Evolutionary conservation across 2,329 filamentous ascomycete genomes (phyloP), one percentile per base, ranked within the genome.

Genomic region (Aspergillus fijiensis): DNA sequence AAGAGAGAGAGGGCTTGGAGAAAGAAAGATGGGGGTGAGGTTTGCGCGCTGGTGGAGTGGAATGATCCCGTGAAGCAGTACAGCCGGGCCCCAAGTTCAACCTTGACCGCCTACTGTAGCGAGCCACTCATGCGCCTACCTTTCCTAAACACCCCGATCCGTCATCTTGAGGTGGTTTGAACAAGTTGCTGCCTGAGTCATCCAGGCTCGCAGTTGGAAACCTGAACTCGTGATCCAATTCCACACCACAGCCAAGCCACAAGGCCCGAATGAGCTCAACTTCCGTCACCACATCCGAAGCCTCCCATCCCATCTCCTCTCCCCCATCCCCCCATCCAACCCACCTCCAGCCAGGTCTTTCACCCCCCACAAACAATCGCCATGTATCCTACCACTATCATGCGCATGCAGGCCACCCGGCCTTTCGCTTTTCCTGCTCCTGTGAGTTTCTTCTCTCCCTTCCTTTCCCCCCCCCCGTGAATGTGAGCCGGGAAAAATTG

Each of bases 311-410:
- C 60, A 53, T 51, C 61, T 57, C 65, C 60, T 61, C 60, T 58
- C 55, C 56, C 60, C 57, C 3, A 23, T 23, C 58, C 67, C 60
- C 65, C 61, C 65, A 67, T 64, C 62, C 63, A 63, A 35, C 56
- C 63, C 54, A 31, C 39, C 58, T 58, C 31, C n/a, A 35, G 51
- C 35, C 51, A 33, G 51, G 35, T 52, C 47, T 51, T 49, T 55
- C 58, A 53, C 61, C 61, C 61, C 53, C 55, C 55, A 49, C 57
- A 42, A 29, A 48, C 51, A 49, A 55, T 62, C 81, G 84, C 77
- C 62, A 90, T 90, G 88, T 85, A 84, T 76, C 80, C 87, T 74
- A 87, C 88, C 72, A 82, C 83, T 71, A 80, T 84, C 74, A 79
- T 91, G 73, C 83, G 85, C 73, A 88, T 89, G 84, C 85, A 79